Evolutionary conservation across 78 protist species (phyloP).

Genomic region (Trichosphaerium sp.): DNA sequence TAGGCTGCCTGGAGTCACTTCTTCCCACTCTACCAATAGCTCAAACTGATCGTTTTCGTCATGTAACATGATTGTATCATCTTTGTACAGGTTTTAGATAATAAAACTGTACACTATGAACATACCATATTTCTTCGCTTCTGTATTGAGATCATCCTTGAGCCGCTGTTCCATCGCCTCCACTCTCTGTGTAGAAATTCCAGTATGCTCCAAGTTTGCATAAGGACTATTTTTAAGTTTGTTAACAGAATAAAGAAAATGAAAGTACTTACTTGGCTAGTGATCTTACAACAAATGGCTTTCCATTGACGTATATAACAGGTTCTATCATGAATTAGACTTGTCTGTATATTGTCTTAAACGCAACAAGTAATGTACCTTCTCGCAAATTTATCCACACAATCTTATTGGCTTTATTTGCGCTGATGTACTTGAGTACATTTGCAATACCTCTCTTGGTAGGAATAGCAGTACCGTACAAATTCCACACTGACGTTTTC

Average conservation of each 20-base stretch:
- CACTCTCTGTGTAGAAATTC: neutral
- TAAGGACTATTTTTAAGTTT: neutral
- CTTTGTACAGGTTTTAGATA: no score
- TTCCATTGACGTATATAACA: conserved; percentile 3
- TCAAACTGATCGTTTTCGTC: no score
- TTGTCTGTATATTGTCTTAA: no score
- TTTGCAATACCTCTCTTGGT: neutral
- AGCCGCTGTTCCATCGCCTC: neutral
- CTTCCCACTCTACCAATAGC: neutral
- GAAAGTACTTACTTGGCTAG: no score
- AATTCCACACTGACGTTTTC: neutral
- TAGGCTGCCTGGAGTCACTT: neutral
- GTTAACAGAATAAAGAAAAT: no score
- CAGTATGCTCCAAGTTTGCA: neutral
- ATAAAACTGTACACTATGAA: neutral
- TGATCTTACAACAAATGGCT: neutral
- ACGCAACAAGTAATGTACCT: no score
- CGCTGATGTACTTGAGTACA: neutral
- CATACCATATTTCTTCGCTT: conserved; percentile 1
- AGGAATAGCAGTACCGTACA: conserved; percentile 5
- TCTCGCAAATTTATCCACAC: neutral
- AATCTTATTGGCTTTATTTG: neutral
- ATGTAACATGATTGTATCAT: no score
- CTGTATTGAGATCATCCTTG: neutral
- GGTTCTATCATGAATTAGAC: no score